Evolutionary conservation across 2,329 filamentous ascomycete species (phyloP).

Genomic region (Botrytis fragariae): DNA sequence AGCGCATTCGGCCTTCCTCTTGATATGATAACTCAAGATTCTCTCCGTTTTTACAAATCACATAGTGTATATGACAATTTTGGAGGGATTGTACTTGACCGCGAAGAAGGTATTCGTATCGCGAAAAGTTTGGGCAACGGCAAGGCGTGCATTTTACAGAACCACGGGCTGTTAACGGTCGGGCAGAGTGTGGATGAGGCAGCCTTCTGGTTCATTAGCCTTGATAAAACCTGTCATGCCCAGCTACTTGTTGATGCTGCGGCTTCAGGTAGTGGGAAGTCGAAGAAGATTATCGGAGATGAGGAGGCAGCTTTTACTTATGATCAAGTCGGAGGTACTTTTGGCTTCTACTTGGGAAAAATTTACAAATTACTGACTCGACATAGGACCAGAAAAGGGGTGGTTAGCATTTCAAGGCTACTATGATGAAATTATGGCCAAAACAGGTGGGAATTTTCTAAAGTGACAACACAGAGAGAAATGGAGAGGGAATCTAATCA

Average conservation of each 20-base stretch:
- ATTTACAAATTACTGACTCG: background rate
- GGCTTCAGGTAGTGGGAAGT: constrained; percentile 58
- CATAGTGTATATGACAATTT: constrained; percentile 44
- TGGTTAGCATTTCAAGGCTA: constrained; percentile 54
- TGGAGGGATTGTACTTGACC: constrained; percentile 51
- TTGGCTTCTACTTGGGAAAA: background rate
- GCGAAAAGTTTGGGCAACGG: constrained; percentile 46
- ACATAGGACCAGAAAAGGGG: constrained; percentile 46
- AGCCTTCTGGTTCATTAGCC: constrained; percentile 52
- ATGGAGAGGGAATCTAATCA: background rate
- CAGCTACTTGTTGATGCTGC: constrained; percentile 56
- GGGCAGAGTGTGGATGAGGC: constrained; percentile 47
- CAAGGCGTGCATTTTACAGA: constrained; percentile 51
- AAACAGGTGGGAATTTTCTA: constrained; percentile 50
- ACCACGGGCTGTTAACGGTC: constrained; percentile 53
- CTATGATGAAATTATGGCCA: constrained; percentile 52
- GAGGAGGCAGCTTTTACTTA: constrained; percentile 67
- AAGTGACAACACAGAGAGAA: constrained; percentile 24
- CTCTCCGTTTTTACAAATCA: constrained; percentile 51
- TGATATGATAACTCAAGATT: constrained; percentile 57
- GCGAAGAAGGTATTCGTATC: constrained; percentile 50
- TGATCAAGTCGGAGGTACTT: constrained; percentile 56
- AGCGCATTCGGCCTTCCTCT: constrained; percentile 41
- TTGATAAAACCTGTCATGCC: constrained; percentile 48
- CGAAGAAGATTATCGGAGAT: constrained; percentile 58